Percentiles rank a stretch among this genome's conserved stretches.
Conservation (phyloP, 1,139 yeast species). For the Casaregolazyma suthepensis region DNA sequence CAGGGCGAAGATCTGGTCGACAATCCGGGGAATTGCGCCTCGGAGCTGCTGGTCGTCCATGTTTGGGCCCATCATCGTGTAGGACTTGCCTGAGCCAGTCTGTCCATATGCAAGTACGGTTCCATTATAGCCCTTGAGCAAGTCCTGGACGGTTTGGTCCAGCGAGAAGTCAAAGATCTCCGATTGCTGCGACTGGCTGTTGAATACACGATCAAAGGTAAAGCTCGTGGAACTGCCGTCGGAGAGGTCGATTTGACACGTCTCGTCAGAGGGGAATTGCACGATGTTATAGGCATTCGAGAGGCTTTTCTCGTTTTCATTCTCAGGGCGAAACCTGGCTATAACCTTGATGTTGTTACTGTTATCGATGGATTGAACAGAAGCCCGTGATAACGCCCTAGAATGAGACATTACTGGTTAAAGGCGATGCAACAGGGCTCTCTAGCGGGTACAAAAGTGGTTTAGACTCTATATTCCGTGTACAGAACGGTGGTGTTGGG, state of each 20-base stretch:
- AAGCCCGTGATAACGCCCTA: slow-evolving; percentile 6
- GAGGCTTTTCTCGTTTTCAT: slow-evolving; percentile 17
- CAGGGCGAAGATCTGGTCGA: slow-evolving; percentile 55
- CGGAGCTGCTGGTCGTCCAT: slow-evolving; percentile 34
- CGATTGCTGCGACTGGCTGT: slow-evolving; percentile 44
- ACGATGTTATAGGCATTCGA: slow-evolving; percentile 12
- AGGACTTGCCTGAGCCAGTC: slow-evolving; percentile 82
- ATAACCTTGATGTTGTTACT: slow-evolving; percentile 51
- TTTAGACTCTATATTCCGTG: neutral
- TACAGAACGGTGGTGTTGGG: neutral
- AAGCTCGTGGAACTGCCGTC: slow-evolving; percentile 35
- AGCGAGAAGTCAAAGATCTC: slow-evolving; percentile 61
- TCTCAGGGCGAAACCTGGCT: slow-evolving; percentile 56
- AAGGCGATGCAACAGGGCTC: neutral
- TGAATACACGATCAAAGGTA: slow-evolving; percentile 65
- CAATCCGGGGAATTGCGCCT: slow-evolving; percentile 73
- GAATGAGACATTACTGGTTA: neutral
- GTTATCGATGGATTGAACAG: slow-evolving; percentile 5
- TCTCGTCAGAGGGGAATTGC: slow-evolving; percentile 15
- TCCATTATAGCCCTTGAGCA: slow-evolving; percentile 76
- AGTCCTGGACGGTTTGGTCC: slow-evolving; percentile 54
- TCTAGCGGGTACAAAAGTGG: neutral
- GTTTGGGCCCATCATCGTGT: slow-evolving; percentile 73
- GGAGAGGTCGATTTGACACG: slow-evolving; percentile 18
- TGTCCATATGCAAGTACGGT: slow-evolving; percentile 86